These are phyloP conservation scores for Physocladia obscura DNA, from an alignment of 192 early-diverging fungal genomes.

Conservation along the genomic window DNA sequence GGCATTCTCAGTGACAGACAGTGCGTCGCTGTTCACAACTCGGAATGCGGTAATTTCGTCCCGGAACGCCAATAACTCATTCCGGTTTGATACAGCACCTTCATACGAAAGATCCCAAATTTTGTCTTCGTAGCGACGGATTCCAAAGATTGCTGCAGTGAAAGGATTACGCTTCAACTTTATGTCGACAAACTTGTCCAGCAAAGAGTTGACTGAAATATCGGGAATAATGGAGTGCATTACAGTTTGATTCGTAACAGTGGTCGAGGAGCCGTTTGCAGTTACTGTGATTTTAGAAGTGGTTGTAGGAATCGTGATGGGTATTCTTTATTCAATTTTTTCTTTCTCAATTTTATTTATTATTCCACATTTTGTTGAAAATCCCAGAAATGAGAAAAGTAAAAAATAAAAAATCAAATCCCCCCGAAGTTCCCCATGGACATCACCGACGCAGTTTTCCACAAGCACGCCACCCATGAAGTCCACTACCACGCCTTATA, in stretches of 20 bases:
- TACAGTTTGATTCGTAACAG: no score
- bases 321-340: no score
- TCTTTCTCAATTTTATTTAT: no score
- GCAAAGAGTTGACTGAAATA: constrained; percentile 3
- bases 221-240: no score
- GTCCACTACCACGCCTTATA: not conserved
- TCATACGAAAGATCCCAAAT: not conserved
- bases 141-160: constrained; percentile 1
- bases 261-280: no score
- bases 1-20: not conserved
- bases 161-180: not conserved
- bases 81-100: not conserved
- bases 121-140: constrained; percentile 11
- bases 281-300: no score
- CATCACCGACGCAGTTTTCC: not conserved
- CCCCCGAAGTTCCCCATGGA: no score
- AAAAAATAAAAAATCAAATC: no score
- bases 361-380: no score
- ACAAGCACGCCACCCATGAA: not conserved
- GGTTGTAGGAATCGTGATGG: no score
- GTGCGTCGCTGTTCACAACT: not conserved
- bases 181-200: constrained; percentile 11
- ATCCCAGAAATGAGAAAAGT: no score
- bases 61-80: not conserved
- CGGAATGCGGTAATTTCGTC: not conserved